Evolutionary conservation across 208 protist genomes (phyloP), one percentile per base, ranked within the genome.

Genomic region (Phytomonas sp.): DNA sequence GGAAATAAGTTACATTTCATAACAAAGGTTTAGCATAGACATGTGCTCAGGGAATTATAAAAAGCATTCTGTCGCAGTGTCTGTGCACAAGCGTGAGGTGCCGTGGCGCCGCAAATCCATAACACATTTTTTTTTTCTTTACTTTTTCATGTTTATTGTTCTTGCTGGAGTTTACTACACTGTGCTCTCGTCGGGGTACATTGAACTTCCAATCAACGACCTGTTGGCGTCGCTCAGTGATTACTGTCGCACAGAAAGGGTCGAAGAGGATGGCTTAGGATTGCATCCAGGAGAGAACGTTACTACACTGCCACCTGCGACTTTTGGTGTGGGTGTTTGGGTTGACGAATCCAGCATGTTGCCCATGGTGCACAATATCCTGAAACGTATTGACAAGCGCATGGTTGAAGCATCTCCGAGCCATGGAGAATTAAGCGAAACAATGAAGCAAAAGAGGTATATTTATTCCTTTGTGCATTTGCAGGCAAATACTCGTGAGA

Each of bases 271-370:
- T 17, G 11, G 15, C 31, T 43, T 37, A 63, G 33, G 15, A 15
- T 37, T 63, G 2, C 2, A 63, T 37, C 2, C 13, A 37, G 60
- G 15, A 15, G 15, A 23, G 60, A 9, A 63, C 8, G 11, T 20
- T 63, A 23, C 15, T 2, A 9, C 60, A 8, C 76, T 74, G 23
- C 81, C 73, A 23, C 76, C 74, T 30, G 73, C 79, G 23, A 76
- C 78, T 29, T 89, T 82, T 56, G 88, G 83, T 17, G 68, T 93
- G 30, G 73, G 68, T 4, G 83, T 93, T 23, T 93, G 88, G 85
- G 84, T 85, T 30, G 88, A 90, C 62, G 64, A 79, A 9, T 73
- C 76, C 28, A 66, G 53, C 59, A 75, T 84, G 72, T 60, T 84
- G 15, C 68, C 75, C 9, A 69, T 76, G 26, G 83, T 87, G 26